Conservation (phyloP, 352 stramenopile genomes). For the Phytophthora litchii region DNA sequence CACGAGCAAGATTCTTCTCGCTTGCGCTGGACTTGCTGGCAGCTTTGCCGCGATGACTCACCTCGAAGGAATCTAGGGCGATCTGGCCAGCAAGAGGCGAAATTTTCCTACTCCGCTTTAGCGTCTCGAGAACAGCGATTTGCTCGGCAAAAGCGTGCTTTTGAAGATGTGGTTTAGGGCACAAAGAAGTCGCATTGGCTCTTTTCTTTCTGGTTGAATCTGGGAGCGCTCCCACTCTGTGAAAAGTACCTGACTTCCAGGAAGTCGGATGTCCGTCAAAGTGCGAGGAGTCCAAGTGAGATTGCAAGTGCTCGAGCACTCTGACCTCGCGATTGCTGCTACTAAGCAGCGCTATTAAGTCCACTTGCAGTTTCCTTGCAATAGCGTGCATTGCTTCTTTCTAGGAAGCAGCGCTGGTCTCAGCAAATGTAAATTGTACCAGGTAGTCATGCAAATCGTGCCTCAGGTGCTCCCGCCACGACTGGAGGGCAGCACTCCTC, state of each 20-base stretch:
- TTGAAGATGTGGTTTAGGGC: constrained; percentile 9
- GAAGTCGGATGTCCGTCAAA: not conserved
- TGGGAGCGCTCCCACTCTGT: constrained; percentile 20
- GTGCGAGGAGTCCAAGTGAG: not conserved
- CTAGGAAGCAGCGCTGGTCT: not conserved
- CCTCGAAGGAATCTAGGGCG: not conserved
- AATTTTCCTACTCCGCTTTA: constrained; percentile 9
- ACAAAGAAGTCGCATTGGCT: constrained; percentile 13
- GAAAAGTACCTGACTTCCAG: not conserved
- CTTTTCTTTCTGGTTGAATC: constrained; percentile 21
- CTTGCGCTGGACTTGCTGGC: not conserved
- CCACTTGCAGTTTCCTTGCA: not conserved
- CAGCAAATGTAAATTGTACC: not conserved
- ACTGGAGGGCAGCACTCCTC: constrained; percentile 14
- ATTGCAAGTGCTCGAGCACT: too few relatives aligned
- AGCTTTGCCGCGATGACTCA: constrained; percentile 1
- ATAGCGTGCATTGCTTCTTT: not conserved
- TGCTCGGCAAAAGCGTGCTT: constrained; percentile 1
- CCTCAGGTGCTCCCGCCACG: not conserved
- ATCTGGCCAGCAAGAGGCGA: constrained; percentile 1
- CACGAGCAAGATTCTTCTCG: not conserved
- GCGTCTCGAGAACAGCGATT: not conserved
- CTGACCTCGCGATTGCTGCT: too few relatives aligned
- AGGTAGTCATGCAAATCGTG: not conserved
- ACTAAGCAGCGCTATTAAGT: too few relatives aligned